Percentiles rank a stretch among this genome's conserved stretches.
Conservation (phyloP, 23 red algal genomes). For the Gracilaria gracilis region DNA sequence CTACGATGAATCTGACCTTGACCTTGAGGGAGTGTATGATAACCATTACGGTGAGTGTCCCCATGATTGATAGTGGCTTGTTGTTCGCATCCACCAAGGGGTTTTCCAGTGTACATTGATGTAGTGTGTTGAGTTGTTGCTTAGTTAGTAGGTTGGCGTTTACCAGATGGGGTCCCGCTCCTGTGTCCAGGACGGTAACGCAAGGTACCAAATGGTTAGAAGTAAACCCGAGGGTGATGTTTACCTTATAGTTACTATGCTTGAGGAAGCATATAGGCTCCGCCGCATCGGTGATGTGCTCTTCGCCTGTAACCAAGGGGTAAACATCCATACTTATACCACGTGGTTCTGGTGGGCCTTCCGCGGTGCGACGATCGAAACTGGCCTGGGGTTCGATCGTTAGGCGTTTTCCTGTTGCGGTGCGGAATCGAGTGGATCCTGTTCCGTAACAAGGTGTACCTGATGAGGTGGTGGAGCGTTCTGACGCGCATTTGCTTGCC, state of each 20-base stretch:
- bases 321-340: background rate
- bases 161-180: background rate
- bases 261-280: background rate
- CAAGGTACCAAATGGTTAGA: too few relatives aligned
- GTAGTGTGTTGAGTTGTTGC: too few relatives aligned
- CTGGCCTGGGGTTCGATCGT: too few relatives aligned
- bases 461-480: background rate
- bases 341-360: background rate
- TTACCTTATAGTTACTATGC: background rate
- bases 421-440: too few relatives aligned
- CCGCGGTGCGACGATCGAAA: background rate
- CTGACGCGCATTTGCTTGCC: background rate
- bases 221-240: background rate
- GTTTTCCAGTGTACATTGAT: too few relatives aligned
- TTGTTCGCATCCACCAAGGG: background rate
- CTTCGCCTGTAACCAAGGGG: background rate
- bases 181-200: conserved; percentile 6
- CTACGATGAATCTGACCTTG: background rate
- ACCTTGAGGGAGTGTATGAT: background rate
- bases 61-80: background rate
- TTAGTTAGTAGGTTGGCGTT: background rate
- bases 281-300: background rate
- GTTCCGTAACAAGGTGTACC: background rate
- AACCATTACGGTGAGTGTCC: background rate
- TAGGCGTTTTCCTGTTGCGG: too few relatives aligned